A percentile compares a stretch with the other conserved stretches of the same genome.
Evolutionary conservation across 2,329 filamentous ascomycete genomes (phyloP).

Genomic region (Calonectria pauciramosa): DNA sequence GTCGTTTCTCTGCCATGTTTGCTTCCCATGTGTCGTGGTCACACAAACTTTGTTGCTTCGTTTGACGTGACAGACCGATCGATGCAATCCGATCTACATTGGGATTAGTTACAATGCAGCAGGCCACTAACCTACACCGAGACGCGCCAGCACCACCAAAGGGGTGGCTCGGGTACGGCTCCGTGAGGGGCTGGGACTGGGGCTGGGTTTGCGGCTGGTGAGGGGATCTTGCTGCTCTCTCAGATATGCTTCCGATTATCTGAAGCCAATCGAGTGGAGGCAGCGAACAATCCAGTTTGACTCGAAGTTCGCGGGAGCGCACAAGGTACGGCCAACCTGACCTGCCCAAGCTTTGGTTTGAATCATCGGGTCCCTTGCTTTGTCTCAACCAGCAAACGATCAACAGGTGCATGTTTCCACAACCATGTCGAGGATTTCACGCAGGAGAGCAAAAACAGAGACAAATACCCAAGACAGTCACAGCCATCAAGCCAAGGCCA

Average conservation of each 20-base stretch:
- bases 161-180: neutral
- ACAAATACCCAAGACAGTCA: neutral
- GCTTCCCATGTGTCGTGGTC: neutral
- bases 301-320: neutral
- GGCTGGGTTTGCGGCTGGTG: slow-evolving; percentile 9
- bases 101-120: slow-evolving; percentile 15
- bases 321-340: neutral
- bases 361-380: neutral
- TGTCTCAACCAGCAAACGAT: neutral
- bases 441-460: neutral
- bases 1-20: neutral
- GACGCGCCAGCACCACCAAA: neutral
- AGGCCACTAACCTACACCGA: slow-evolving; percentile 11
- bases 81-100: neutral
- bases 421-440: neutral
- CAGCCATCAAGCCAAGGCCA: neutral
- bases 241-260: slow-evolving; percentile 17
- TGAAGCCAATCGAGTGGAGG: slow-evolving; percentile 9
- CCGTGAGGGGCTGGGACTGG: slow-evolving; percentile 16
- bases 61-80: neutral
- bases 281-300: neutral
- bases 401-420: neutral
- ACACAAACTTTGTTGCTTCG: neutral
- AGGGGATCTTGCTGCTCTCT: neutral
- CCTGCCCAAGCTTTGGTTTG: neutral